phyloP scores from a whole-genome alignment of 176 grass and related monocot species.

The Rhynchospora pubera region DNA sequence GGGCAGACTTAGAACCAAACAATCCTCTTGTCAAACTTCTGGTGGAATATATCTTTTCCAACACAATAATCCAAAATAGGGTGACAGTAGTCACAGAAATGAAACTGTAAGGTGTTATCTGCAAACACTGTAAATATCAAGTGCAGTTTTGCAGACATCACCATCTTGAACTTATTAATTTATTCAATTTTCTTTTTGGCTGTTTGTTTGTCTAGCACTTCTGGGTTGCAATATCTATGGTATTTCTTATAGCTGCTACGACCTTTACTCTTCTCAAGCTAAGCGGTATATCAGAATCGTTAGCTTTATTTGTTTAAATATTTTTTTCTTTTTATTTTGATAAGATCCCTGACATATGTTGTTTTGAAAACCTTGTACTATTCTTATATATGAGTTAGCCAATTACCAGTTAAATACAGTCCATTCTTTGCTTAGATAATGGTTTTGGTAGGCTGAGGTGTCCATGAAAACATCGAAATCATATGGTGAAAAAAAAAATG shows the following conservation, averaged over 20 bases:
- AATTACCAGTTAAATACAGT: background rate
- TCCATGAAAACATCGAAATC: background rate
- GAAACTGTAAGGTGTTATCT: background rate
- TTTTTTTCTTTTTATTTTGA: background rate
- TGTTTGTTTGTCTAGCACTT: slow-evolving; percentile 59
- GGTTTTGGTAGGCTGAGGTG: background rate
- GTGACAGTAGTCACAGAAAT: background rate
- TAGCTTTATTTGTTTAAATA: background rate
- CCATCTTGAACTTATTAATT: background rate
- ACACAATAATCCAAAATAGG: background rate
- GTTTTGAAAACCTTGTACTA: background rate
- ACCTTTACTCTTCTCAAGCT: slow-evolving; percentile 79
- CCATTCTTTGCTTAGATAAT: background rate
- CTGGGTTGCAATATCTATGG: slow-evolving; percentile 97
- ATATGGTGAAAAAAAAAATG: background rate
- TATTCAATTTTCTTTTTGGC: slow-evolving; percentile 3
- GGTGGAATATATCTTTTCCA: background rate
- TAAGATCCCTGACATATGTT: background rate
- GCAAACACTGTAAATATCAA: background rate
- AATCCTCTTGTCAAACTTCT: background rate
- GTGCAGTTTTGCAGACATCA: background rate
- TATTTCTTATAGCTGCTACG: slow-evolving; percentile 90
- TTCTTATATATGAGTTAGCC: background rate
- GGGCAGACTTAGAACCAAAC: background rate
- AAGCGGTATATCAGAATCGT: slow-evolving; percentile 44